Evolutionary conservation across 176 grass and related monocot genomes (phyloP), one percentile per base, ranked within the genome.

Genomic region (Bromus sterilis): DNA sequence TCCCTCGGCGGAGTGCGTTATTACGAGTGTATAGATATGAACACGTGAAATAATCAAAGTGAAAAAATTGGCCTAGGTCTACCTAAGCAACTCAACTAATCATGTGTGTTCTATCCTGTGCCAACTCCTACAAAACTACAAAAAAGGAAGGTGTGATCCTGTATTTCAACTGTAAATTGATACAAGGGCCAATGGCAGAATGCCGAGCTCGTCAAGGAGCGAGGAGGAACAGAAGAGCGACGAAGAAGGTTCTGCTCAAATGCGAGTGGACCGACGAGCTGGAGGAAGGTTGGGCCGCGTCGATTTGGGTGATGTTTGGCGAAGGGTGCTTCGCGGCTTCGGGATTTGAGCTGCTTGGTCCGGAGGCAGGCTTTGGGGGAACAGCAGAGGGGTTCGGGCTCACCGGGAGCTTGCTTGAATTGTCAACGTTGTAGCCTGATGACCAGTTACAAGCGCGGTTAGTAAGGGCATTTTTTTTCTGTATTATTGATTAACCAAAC

Each of bases 371-470:
- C 7, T 53, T 53, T 2, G 18, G 18, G 0, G 48, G 7, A 2
- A 53, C 18, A 7, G 48, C 18, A 2, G 89, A 83, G 16, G 79
- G 44, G 71, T 80, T 75, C 10, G 73, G 56, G 80, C 44, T 86
- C 59, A 86, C 72, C 0, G 88, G 83, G 21, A 89, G 83, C 9
- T 75, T 88, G 58, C 64, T 83, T 14, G 93, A 85, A 26, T 32
- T 44, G 4, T 91, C 93, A 1, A 33, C 7, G 4, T 33, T 74
- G 78, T 89, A 94, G 53, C 89, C 93, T 94, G 87, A 66, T 3
- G 12, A 58, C 89, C 78, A 66, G n/a, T 9, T 26, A 36, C 3
- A 28, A 23, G 2, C 57, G 37, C 8, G 61, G 35, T 15, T 14
- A 80, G n/a, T 73, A 24, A 77, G 21, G 39, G 35, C 7, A 31